Evolutionary conservation across 257 asterid species (phyloP), one percentile per base, ranked within the genome.

Genomic region (Penstemon eatonii): DNA sequence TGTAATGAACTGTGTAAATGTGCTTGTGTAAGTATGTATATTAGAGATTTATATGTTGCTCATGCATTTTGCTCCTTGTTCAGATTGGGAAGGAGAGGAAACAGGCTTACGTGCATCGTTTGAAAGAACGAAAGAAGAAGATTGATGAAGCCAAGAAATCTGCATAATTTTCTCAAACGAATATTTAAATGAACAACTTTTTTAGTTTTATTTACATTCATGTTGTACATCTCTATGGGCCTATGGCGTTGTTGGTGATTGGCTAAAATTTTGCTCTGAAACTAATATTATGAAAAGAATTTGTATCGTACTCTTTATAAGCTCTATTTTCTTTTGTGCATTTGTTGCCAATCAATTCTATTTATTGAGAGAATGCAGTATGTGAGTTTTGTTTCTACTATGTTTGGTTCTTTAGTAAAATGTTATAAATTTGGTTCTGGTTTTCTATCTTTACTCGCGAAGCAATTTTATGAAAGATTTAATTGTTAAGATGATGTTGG

Each of bases 11-110:
- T 3, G 4, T 11, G 8, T 42, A 19, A 12, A 7, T 13, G 4
- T 25, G 37, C 40, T 38, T 58, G 50, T 6, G 37, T 18, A 33
- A 41, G 13, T 19, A 8, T 13, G 13, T 19, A 8, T 13, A 10
- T 67, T 6, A 36, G 9, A 63, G 53, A 68, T 5, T 7, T 53
- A 33, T 5, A 5, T 8, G 51, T 11, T 13, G 41, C 72, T 68
- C 7, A 71, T 45, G 33, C 25, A 7, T 19, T 50, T 19, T 64
- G 47, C 47, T 66, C 25, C 57, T 8, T 75, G n/a, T 62, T 63
- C 89, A 93, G 98, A 80, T 83, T 5, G 82, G 92, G 46, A 74
- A 45, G 8, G 69, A 72, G 83, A 79, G 71, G 74, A 84, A 85
- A 60, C 78, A 54, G 56, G 84, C 77, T 11, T 5, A 47, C 3